These are phyloP conservation scores for Phytomonas francai DNA, from an alignment of 208 protist genomes.

Conservation along the genomic window DNA sequence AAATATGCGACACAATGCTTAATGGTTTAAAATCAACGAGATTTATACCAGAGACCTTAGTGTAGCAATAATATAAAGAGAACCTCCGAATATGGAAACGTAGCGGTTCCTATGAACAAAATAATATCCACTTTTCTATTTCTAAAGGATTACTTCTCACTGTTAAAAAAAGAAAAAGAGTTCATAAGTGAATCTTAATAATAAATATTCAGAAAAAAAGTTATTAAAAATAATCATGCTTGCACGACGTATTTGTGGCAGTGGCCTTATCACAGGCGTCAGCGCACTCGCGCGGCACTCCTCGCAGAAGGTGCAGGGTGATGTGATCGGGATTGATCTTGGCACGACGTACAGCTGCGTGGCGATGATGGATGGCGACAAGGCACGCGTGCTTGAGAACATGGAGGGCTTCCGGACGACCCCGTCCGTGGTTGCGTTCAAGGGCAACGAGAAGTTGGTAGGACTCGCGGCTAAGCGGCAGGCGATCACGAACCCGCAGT, in stretches of 20 bases:
- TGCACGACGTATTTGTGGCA: conserved; percentile 44
- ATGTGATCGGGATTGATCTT: conserved; percentile 81
- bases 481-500: conserved; percentile 63
- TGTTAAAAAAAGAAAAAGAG: neutral
- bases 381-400: conserved; percentile 84
- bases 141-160: too few relatives aligned
- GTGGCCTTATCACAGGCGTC: conserved; percentile 20
- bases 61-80: neutral
- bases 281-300: conserved; percentile 25
- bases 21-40: too few relatives aligned
- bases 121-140: conserved; percentile 1
- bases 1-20: too few relatives aligned
- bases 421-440: conserved; percentile 80
- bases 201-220: conserved; percentile 3
- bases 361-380: conserved; percentile 84
- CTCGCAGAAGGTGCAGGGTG: conserved; percentile 61
- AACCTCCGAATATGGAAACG: conserved; percentile 1
- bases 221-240: conserved; percentile 21
- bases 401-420: conserved; percentile 80
- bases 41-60: neutral
- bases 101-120: neutral
- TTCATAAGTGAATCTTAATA: neutral
- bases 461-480: conserved; percentile 72
- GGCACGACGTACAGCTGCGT: conserved; percentile 80
- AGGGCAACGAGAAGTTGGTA: conserved; percentile 74